Base-by-base conservation (phyloP, 768 basidiomycete species). In the Pholiota molesta region DNA sequence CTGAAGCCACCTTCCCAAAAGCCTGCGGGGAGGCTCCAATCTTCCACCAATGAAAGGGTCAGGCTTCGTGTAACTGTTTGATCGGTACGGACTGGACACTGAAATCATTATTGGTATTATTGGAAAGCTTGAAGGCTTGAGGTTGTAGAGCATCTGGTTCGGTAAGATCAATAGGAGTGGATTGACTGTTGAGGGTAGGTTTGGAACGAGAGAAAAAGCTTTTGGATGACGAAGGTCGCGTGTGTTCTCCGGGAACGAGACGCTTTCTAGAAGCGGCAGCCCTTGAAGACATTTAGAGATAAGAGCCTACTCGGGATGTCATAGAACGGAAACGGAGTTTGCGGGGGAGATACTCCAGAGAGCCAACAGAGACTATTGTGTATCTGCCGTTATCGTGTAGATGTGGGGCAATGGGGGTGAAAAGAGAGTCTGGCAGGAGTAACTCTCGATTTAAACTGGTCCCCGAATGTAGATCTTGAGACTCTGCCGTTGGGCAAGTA, bases 271-370 rank as follows among this genome's bases (percentile, higher is more conserved):
- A 65, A 19, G 69, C 69, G 13, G 73, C 72, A 39, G 72, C 66
- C 45, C 73, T 63, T 13, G 73, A 73, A 21, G 73, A 72, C 73
- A 74, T 74, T 62, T 21, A 59, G 54, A 61, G 63, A 59, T 64
- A 61, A 62, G 61, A 33, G 33, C 11, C 37, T 45, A 23, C 21
- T 35, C 19, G 33, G 17, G 29, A 64, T 64, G 61, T 65, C 66
- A 64, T 62, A 59, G 29, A 61, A 63, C 19, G 35, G 47, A 49
- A 49, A 21, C 61, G 55, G 55, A 59, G 16, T 53, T 59, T 57
- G 49, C 61, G 53, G 45, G n/a, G 47, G 47, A 26, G 44, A 31
- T 55, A 26, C 28, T 10, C 52, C 33, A 37, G 42, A 16, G 28
- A 59, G 42, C 23, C 52, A n/a, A 13, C 6, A 42, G 40, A 21